Evolutionary conservation across 2,329 filamentous ascomycete genomes (phyloP).

Genomic region (Dactylonectria estremocensis): DNA sequence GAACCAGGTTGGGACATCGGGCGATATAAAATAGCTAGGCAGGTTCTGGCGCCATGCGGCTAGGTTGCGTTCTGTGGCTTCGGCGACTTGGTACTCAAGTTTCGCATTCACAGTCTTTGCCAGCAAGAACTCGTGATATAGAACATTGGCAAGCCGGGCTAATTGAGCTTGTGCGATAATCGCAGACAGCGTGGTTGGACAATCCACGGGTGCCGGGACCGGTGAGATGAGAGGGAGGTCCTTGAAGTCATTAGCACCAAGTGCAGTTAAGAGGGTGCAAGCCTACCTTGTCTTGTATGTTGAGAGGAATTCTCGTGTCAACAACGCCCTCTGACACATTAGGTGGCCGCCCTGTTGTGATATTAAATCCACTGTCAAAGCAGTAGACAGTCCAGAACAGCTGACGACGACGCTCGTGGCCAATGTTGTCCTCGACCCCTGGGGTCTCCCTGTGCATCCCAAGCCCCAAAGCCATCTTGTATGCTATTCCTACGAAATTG

Average conservation of each 20-base stretch:
- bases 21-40: constrained; percentile 53
- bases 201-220: constrained; percentile 49
- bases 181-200: constrained; percentile 57
- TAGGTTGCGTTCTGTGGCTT: constrained; percentile 56
- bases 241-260: neutral
- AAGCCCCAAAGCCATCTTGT: constrained; percentile 62
- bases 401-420: constrained; percentile 50
- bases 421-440: constrained; percentile 42
- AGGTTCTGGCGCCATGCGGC: constrained; percentile 52
- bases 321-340: constrained; percentile 54
- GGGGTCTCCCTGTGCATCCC: constrained; percentile 60
- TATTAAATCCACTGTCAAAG: constrained; percentile 60
- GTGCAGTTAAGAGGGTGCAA: neutral
- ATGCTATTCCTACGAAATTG: constrained; percentile 64
- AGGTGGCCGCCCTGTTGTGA: constrained; percentile 61
- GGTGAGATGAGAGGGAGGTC: constrained; percentile 27
- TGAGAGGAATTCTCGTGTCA: constrained; percentile 57
- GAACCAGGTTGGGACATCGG: constrained; percentile 53
- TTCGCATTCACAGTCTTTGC: constrained; percentile 52
- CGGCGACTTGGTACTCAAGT: constrained; percentile 56
- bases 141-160: constrained; percentile 56
- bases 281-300: constrained; percentile 58
- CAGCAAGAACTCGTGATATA: constrained; percentile 59
- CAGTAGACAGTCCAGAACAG: constrained; percentile 56
- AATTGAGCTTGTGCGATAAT: constrained; percentile 60